Base-by-base conservation (phyloP, 176 grass and related monocot species). In the Urochloa ruziziensis region DNA sequence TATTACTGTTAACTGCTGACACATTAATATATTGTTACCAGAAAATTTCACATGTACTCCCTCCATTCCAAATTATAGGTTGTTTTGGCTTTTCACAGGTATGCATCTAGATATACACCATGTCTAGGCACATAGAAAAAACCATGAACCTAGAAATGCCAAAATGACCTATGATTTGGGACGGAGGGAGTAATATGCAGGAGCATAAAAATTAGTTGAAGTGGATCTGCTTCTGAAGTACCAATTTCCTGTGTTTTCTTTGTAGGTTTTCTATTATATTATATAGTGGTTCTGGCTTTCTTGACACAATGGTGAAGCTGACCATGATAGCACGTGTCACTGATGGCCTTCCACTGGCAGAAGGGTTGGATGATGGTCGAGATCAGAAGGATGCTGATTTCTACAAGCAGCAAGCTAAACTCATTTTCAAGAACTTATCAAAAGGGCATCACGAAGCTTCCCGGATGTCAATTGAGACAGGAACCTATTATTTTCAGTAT, bases 321-420 rank as follows among this genome's bases (percentile, higher is more conserved):
- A 99, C 96, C 43, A 94, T 96, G 96, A 96, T 99, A 92, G 93
- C 96, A 6, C 93, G 93, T 28, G 93, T 96, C 47, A 99, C 93
- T 44, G 96, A 99, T 71, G 96, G 93, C 76, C 93, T 99, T 80
- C 96, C 96, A 19, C 87, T 96, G 61, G 91, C 89, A 74, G 91
- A 99, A 87, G 96, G 96, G 53, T 85, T 99, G 70, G 93, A 99
- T 75, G 93, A 99, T 74, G 91, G 96, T 60, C 83, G 89, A 18
- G 93, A 94, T 70, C 89, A 92, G 65, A 94, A 94, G 83, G 93
- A 99, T 73, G 67, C 80, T 70, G 93, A 99, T 75, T 96, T 94
- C 80, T 99, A 99, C 68, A 99, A 99, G 72, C 96, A 99, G 79
- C 96, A 99, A 89, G 96, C 96, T 46, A 99, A 99, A 69, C 91